Conservation (phyloP, 2,329 filamentous ascomycete genomes). For the Aspergillus japonicus region DNA sequence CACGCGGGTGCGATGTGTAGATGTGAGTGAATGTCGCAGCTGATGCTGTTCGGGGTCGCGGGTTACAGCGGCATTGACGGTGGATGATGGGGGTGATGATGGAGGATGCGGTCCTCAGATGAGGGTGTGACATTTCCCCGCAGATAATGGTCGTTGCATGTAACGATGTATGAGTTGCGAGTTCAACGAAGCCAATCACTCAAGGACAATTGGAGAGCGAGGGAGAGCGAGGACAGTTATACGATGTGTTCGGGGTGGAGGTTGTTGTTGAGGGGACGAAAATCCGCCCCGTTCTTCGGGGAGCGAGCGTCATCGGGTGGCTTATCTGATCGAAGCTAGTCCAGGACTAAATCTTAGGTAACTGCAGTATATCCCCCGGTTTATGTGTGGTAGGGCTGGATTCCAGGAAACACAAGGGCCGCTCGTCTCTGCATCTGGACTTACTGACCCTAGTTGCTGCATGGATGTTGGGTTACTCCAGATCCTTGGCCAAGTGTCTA, state of each 20-base stretch:
- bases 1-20: conserved; percentile 7
- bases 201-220: neutral
- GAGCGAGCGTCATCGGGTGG: conserved; percentile 18
- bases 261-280: conserved; percentile 1
- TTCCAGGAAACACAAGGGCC: neutral
- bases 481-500: too few relatives aligned
- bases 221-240: neutral
- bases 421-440: neutral
- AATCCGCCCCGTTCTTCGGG: conserved; percentile 19
- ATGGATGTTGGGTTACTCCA: neutral
- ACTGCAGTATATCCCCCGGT: too few relatives aligned
- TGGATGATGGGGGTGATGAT: conserved; percentile 4
- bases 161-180: neutral
- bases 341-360: neutral
- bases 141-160: neutral
- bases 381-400: neutral
- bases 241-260: neutral
- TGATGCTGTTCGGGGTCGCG: neutral
- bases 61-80: neutral
- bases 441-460: neutral
- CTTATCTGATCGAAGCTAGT: conserved; percentile 13
- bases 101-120: conserved; percentile 15
- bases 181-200: neutral
- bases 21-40: neutral
- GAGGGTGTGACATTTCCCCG: conserved; percentile 18